phyloP scores from a whole-genome alignment of 495 filamentous ascomycete genomes.

The Venustampulla echinocandica region DNA sequence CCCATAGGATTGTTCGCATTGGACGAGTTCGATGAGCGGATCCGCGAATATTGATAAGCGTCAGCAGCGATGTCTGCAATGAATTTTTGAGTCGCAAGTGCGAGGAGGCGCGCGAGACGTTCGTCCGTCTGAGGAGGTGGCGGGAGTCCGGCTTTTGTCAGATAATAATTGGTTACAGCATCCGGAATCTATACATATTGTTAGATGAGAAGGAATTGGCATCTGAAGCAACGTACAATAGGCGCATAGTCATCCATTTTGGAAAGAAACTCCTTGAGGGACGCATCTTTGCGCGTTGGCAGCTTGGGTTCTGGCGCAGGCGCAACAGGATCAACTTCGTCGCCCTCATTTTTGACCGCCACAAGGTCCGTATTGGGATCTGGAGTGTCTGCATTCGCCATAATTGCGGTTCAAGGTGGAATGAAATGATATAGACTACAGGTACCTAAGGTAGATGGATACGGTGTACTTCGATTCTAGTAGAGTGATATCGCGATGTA shows the following conservation, averaged over 20 bases:
- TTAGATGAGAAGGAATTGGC: neutral
- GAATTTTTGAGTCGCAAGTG: conserved; percentile 95
- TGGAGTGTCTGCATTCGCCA: conserved; percentile 23
- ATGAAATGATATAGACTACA: too few relatives aligned
- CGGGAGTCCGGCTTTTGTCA: conserved; percentile 87
- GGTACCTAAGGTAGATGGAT: too few relatives aligned
- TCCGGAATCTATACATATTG: conserved; percentile 69
- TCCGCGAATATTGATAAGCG: conserved; percentile 93
- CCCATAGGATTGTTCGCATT: conserved; percentile 83
- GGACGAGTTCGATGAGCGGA: conserved; percentile 76
- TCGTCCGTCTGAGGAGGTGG: conserved; percentile 79
- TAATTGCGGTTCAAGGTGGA: too few relatives aligned
- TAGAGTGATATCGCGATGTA: too few relatives aligned
- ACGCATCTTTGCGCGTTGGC: conserved; percentile 80
- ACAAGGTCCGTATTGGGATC: conserved; percentile 21
- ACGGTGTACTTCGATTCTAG: too few relatives aligned
- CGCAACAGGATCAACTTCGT: conserved; percentile 22
- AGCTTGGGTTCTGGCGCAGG: conserved; percentile 32
- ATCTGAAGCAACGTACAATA: conserved; percentile 55
- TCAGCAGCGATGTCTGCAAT: conserved; percentile 95
- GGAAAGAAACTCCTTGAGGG: conserved; percentile 76
- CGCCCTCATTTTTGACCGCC: conserved; percentile 12
- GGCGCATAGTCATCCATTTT: conserved; percentile 99
- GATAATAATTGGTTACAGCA: conserved; percentile 95
- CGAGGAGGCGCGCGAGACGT: conserved; percentile 83